phyloP scores from a whole-genome alignment of 2,329 filamentous ascomycete species.

The Cladosporium sp. region DNA sequence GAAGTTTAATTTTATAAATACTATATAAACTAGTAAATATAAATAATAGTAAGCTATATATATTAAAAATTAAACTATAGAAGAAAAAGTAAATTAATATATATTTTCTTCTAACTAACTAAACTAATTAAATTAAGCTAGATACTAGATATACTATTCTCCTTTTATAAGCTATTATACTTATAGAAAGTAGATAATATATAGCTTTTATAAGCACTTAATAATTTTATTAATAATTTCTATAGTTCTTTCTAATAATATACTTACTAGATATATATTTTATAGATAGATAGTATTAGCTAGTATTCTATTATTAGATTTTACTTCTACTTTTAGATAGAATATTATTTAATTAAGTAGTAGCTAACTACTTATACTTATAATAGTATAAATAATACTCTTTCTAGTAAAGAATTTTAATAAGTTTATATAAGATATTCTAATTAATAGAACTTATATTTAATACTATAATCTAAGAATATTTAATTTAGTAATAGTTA shows the following conservation, averaged over 20 bases:
- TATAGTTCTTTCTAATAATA: neutral
- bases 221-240: neutral
- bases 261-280: neutral
- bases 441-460: neutral
- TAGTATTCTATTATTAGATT: neutral
- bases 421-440: neutral
- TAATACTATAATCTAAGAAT: neutral
- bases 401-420: neutral
- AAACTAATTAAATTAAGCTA: neutral
- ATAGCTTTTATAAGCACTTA: neutral
- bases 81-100: neutral
- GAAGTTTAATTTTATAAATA: neutral
- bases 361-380: neutral
- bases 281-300: neutral
- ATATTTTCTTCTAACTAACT: neutral
- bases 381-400: neutral
- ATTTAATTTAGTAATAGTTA: neutral
- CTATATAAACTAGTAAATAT: no score
- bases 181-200: neutral
- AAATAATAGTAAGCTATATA: no score
- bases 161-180: neutral
- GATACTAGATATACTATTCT: neutral
- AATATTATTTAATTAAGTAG: neutral
- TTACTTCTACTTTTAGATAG: neutral
- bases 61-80: neutral